A percentile compares a stretch with the other conserved stretches of the same genome.
phyloP scores from a whole-genome alignment of 2,329 filamentous ascomycete species.

The Aulographum hederae region DNA sequence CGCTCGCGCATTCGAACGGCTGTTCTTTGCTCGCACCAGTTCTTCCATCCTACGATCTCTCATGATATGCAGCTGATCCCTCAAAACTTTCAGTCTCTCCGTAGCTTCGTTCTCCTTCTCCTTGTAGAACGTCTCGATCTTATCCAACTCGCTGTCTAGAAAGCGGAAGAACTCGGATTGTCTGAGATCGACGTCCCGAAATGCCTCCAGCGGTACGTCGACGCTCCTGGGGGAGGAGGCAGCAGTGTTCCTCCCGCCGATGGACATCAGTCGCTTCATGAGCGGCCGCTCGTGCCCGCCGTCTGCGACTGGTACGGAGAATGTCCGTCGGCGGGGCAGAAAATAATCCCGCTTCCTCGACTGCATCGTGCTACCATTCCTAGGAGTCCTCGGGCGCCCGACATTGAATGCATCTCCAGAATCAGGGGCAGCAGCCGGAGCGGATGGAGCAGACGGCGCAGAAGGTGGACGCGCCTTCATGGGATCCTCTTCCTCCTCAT shows the following conservation, averaged over 20 bases:
- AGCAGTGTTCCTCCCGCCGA: constrained; percentile 19
- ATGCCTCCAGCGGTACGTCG: constrained; percentile 35
- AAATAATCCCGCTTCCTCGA: no score
- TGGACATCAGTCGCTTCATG: constrained; percentile 23
- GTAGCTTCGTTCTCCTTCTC: constrained; percentile 75
- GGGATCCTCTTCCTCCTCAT: no score
- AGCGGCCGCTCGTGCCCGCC: no score
- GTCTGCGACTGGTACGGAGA: no score
- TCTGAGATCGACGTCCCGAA: constrained; percentile 48
- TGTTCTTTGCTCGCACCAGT: constrained; percentile 31
- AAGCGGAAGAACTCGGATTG: constrained; percentile 80
- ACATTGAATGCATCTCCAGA: no score
- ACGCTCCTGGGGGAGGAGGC: constrained; percentile 21
- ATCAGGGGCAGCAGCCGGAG: no score
- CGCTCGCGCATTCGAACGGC: constrained; percentile 7
- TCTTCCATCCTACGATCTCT: constrained; percentile 65
- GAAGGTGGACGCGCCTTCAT: no score
- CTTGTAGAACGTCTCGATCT: constrained; percentile 81
- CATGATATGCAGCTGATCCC: constrained; percentile 85
- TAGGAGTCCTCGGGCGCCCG: no score
- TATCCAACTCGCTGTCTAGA: constrained; percentile 68
- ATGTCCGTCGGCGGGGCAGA: no score
- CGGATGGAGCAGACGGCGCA: no score
- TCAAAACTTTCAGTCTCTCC: constrained; percentile 48
- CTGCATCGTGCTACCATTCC: no score